phyloP scores from a whole-genome alignment of 306 rosid species.

The Nissolia schottii region DNA sequence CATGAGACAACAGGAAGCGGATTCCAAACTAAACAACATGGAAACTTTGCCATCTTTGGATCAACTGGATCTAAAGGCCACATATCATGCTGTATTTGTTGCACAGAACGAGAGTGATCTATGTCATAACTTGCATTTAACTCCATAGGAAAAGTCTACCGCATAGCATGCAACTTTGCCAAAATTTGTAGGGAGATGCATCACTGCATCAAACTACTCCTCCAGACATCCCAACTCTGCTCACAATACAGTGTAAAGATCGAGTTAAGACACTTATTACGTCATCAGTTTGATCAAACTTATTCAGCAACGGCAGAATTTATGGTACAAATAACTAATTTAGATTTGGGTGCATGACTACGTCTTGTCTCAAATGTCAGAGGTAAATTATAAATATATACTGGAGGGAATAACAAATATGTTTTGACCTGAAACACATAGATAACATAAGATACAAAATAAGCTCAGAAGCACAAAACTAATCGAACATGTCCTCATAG shows the following conservation, averaged over 20 bases:
- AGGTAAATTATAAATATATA: too few relatives aligned
- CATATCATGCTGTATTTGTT: slow-evolving; percentile 42
- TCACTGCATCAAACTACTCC: slow-evolving; percentile 36
- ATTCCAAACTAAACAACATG: slow-evolving; percentile 95
- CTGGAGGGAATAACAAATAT: background rate
- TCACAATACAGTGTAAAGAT: slow-evolving; percentile 11
- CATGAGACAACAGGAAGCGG: slow-evolving; percentile 98
- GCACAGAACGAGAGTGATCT: background rate
- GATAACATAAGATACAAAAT: background rate
- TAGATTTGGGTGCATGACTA: background rate
- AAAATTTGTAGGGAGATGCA: slow-evolving; percentile 18
- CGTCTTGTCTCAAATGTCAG: background rate
- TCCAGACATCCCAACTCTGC: slow-evolving; percentile 27
- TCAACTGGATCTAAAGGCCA: slow-evolving; percentile 84
- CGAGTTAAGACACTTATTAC: background rate
- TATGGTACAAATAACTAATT: slow-evolving; percentile 1
- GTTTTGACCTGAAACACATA: background rate
- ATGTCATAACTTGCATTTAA: slow-evolving; percentile 35
- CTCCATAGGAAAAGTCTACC: slow-evolving; percentile 32
- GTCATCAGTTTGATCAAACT: background rate
- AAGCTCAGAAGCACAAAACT: background rate
- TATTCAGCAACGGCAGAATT: slow-evolving; percentile 8
- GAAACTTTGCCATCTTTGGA: slow-evolving; percentile 60
- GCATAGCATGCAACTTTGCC: slow-evolving; percentile 25
- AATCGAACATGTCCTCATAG: background rate